A percentile compares a stretch with the other conserved stretches of the same genome.
phyloP scores from a whole-genome alignment of 225 moss, liverwort and hornwort species.

The Bryum argenteum region DNA sequence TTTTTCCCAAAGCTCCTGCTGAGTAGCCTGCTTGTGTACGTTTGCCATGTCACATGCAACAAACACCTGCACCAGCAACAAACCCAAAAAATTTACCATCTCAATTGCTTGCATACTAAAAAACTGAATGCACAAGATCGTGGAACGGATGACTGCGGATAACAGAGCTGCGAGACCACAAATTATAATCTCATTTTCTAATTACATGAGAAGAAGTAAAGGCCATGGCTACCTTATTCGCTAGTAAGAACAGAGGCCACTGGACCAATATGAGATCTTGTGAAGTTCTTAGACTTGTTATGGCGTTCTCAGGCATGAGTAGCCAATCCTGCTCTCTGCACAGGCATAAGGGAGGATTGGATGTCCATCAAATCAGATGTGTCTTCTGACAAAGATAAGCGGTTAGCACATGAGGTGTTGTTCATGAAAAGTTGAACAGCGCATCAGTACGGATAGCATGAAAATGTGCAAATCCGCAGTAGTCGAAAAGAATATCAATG shows the following conservation, averaged over 20 bases:
- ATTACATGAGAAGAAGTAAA: constrained; percentile 2
- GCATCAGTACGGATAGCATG: constrained; percentile 17
- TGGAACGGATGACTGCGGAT: not conserved
- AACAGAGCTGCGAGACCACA: constrained; percentile 13
- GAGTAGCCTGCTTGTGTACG: constrained; percentile 65
- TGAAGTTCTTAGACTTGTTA: constrained; percentile 28
- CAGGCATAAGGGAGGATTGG: constrained; percentile 21
- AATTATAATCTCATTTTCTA: not conserved
- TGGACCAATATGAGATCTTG: constrained; percentile 61
- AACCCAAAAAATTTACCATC: constrained; percentile 16
- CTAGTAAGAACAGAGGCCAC: constrained; percentile 95
- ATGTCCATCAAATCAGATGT: constrained; percentile 15
- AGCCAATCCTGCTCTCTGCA: constrained; percentile 81
- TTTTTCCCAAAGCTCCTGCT: constrained; percentile 72
- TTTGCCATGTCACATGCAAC: constrained; percentile 86
- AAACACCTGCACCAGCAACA: constrained; percentile 63
- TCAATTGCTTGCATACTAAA: not conserved
- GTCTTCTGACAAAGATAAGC: not conserved
- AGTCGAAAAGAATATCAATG: constrained; percentile 11
- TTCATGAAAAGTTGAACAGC: not conserved
- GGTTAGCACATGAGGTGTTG: constrained; percentile 2
- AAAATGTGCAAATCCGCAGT: constrained; percentile 9
- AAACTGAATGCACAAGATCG: not conserved
- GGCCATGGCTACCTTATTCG: constrained; percentile 74
- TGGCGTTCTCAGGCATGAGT: constrained; percentile 62